Percentiles rank a stretch among this genome's conserved stretches.
phyloP scores from a whole-genome alignment of 2,329 filamentous ascomycete species.

The Phialemoniopsis sp. region DNA sequence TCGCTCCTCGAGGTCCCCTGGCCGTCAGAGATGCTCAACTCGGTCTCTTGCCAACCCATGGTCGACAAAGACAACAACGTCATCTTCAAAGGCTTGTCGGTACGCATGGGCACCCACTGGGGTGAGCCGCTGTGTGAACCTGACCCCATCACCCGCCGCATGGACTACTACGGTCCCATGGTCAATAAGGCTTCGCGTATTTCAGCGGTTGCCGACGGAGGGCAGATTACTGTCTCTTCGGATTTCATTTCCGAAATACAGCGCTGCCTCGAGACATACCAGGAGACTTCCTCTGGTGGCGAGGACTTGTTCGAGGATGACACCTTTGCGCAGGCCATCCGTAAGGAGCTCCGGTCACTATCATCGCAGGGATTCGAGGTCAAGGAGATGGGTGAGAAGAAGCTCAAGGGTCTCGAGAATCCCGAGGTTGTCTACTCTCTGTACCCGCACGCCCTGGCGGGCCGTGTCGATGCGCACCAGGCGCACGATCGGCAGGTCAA shows the following conservation, averaged over 20 bases:
- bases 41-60: conserved; percentile 77
- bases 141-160: conserved; percentile 92
- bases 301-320: conserved; percentile 78
- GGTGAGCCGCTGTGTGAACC: conserved; percentile 91
- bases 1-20: conserved; percentile 84
- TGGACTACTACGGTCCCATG: conserved; percentile 99
- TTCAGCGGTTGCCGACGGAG: conserved; percentile 89
- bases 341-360: conserved; percentile 80
- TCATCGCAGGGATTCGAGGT: conserved; percentile 93
- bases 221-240: conserved; percentile 93
- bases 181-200: conserved; percentile 96
- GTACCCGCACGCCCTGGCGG: conserved; percentile 84
- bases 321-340: conserved; percentile 68
- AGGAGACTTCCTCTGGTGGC: conserved; percentile 75
- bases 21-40: conserved; percentile 89
- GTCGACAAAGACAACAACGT: conserved; percentile 79
- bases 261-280: conserved; percentile 81
- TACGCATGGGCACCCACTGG: conserved; percentile 97
- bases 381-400: conserved; percentile 88
- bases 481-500: conserved; percentile 36
- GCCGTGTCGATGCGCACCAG: conserved; percentile 69
- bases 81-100: conserved; percentile 91
- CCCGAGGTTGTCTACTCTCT: conserved; percentile 94
- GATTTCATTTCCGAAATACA: conserved; percentile 98
- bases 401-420: conserved; percentile 95